A percentile compares a stretch with the other conserved stretches of the same genome.
Evolutionary conservation across 2,329 filamentous ascomycete species (phyloP).

Genomic region (Colletotrichum destructivum): DNA sequence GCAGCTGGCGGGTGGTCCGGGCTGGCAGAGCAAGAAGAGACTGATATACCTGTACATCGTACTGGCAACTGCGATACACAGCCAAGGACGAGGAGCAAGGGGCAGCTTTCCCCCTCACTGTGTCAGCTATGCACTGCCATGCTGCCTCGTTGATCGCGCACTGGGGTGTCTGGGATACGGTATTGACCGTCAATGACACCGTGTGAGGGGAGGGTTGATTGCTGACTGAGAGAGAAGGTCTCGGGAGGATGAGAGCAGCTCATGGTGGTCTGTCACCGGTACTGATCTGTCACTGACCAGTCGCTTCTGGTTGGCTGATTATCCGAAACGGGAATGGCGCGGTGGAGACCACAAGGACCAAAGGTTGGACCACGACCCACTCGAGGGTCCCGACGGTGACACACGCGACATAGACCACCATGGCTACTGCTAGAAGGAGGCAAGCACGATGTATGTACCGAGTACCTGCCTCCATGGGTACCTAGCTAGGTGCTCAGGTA

Average conservation of each 20-base stretch:
- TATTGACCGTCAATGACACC: neutral
- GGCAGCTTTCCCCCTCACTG: neutral
- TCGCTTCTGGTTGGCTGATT: conserved; percentile 26
- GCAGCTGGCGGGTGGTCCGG: conserved; percentile 27
- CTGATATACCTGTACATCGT: too few species aligned
- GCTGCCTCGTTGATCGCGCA: neutral
- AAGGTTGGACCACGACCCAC: neutral
- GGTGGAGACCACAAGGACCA: neutral
- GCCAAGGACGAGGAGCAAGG: neutral
- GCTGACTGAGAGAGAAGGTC: too few species aligned
- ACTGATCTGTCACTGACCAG: neutral
- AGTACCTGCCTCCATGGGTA: neutral
- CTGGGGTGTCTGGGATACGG: neutral
- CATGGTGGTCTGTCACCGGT: conserved; percentile 19
- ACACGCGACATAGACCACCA: neutral
- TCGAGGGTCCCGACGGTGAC: neutral
- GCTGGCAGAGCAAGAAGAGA: neutral
- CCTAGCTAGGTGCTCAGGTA: neutral
- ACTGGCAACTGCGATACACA: neutral
- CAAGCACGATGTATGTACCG: too few species aligned
- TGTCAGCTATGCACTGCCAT: neutral
- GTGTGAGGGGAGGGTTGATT: neutral
- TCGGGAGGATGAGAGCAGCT: neutral
- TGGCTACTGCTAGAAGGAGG: neutral
- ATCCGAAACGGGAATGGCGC: conserved; percentile 36